Evolutionary conservation across 2,329 filamentous ascomycete species (phyloP), one percentile per base, ranked within the genome.

Genomic region (Uncinocarpus reesii): DNA sequence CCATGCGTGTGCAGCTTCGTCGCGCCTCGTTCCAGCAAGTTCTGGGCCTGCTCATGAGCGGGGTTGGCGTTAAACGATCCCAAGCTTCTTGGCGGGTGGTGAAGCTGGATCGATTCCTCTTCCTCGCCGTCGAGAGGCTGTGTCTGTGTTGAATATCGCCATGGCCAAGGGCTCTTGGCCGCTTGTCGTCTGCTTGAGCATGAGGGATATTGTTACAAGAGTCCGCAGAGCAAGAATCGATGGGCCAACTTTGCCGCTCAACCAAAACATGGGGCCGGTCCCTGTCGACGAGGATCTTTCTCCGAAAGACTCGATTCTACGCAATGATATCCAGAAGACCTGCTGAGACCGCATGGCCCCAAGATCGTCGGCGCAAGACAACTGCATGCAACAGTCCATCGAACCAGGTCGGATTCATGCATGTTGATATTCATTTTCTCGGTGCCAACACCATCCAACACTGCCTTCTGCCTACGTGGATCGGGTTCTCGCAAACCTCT

Each of bases 21-120:
- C 6, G 21, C 28, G 40, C 40, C 28, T 18, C n/a, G n/a, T n/a
- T n/a, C n/a, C n/a, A n/a, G n/a, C 40, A 5, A 4, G 26, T 32
- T 43, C 29, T 34, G 28, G 41, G 18, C 29, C 26, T 20, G 34
- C n/a, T 35, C 16, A 26, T 36, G 32, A 29, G 42, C 42, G 42
- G 42, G 42, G 31, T 45, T 37, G 15, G 28, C 7, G 5, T 18
- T 15, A 11, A 29, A 10, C 20, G 18, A 8, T 23, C n/a, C 43
- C 43, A 46, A 46, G 43, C 4, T 24, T 29, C 43, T 46, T 37
- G 43, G 43, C 43, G 10, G 16, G 43, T 16, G 43, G 23, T 31
- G 16, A 36, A 37, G 31, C 11, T 42, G 40, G 37, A 8, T 7
- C 10, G 28, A 7, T 28, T 28, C 38, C 24, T 41, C 38, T 28